phyloP scores from a whole-genome alignment of 768 basidiomycete species.

The Mrakia frigida region DNA sequence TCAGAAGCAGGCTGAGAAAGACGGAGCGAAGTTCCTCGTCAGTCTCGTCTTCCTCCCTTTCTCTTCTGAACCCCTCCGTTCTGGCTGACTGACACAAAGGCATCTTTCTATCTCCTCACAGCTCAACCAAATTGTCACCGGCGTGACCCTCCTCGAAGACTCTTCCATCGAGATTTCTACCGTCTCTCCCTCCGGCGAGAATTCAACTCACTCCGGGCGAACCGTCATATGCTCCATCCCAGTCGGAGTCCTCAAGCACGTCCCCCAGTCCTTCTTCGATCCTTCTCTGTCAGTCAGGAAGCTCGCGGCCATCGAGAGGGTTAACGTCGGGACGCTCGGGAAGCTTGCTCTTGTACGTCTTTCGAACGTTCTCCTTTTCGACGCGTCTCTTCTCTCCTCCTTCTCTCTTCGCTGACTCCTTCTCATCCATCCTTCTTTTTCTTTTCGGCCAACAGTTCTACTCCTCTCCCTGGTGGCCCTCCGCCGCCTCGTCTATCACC shows the following conservation, averaged over 20 bases:
- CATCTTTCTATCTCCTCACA: not conserved
- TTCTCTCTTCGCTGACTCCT: not conserved
- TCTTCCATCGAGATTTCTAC: slow-evolving; percentile 9
- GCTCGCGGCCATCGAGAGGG: slow-evolving; percentile 31
- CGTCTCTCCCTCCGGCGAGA: slow-evolving; percentile 3
- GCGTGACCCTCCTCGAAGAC: not conserved
- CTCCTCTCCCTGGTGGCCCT: slow-evolving; percentile 39
- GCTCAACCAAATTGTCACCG: slow-evolving; percentile 20
- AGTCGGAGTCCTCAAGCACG: slow-evolving; percentile 38
- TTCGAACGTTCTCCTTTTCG: not conserved
- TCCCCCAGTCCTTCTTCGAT: slow-evolving; percentile 33
- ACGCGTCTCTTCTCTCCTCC: not conserved
- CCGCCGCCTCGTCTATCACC: slow-evolving; percentile 16
- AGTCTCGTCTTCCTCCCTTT: not conserved
- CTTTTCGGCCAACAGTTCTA: slow-evolving; percentile 21
- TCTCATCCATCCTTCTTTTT: too few species aligned
- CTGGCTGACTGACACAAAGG: not conserved
- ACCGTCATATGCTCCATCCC: slow-evolving; percentile 34
- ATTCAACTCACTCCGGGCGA: slow-evolving; percentile 19
- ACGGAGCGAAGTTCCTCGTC: slow-evolving; percentile 8
- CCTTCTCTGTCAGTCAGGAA: slow-evolving; percentile 36
- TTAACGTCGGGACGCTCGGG: slow-evolving; percentile 38
- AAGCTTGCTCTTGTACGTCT: slow-evolving; percentile 37
- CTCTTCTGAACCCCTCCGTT: too few species aligned
- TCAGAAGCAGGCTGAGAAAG: slow-evolving; percentile 12